Evolutionary conservation across 352 stramenopile species (phyloP).

Genomic region (Globisporangium sylvaticum): DNA sequence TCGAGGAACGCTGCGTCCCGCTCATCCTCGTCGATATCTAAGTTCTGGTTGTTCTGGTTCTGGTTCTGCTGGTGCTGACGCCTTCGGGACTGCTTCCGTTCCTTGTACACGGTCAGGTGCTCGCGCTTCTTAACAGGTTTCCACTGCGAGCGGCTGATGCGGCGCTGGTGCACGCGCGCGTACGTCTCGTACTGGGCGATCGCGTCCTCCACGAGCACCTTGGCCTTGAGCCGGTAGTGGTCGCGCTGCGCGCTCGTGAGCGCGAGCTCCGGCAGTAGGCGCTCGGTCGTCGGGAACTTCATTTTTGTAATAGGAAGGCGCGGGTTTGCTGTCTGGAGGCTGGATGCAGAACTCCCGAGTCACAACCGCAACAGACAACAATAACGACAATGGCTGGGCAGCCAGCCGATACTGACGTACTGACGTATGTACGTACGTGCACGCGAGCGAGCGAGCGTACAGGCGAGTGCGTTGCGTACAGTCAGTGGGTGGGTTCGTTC

Average conservation of each 20-base stretch:
- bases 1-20: neutral
- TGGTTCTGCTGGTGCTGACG: neutral
- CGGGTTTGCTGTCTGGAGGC: neutral
- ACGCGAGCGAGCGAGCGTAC: neutral
- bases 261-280: slow-evolving; percentile 8
- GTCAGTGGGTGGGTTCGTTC: neutral
- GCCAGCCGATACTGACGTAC: neutral
- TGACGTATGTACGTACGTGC: neutral
- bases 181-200: slow-evolving; percentile 35
- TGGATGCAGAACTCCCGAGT: neutral
- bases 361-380: neutral
- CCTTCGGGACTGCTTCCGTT: slow-evolving; percentile 7
- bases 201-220: slow-evolving; percentile 35
- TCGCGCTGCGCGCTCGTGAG: slow-evolving; percentile 8
- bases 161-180: slow-evolving; percentile 16
- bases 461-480: neutral
- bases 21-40: neutral
- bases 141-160: slow-evolving; percentile 36
- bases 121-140: slow-evolving; percentile 40
- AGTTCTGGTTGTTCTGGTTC: neutral
- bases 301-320: neutral
- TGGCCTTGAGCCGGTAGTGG: slow-evolving; percentile 11
- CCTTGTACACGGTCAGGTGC: slow-evolving; percentile 33
- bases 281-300: slow-evolving; percentile 15
- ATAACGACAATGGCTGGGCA: neutral